These are phyloP conservation scores for Auxenochlorella pyrenoidosa DNA, from an alignment of 139 green algal genomes.

Conservation along the genomic window DNA sequence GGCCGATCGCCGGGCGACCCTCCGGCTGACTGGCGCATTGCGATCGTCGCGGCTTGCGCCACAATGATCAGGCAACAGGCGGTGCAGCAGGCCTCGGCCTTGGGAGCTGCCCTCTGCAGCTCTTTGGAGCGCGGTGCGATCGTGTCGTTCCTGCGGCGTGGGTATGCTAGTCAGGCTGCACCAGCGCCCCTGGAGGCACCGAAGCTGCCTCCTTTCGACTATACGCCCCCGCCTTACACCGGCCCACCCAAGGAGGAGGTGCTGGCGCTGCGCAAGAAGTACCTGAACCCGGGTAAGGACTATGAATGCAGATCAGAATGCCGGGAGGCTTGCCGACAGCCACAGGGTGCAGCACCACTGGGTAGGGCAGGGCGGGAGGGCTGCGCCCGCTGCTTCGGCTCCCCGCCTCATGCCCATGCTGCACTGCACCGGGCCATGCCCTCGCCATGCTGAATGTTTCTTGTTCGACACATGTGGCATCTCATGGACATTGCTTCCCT, in stretches of 20 bases:
- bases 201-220: slow-evolving; percentile 64
- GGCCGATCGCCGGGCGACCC: too few relatives aligned
- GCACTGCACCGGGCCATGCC: too few relatives aligned
- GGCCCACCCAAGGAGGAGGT: slow-evolving; percentile 89
- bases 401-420: too few relatives aligned
- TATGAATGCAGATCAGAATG: too few relatives aligned
- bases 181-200: not conserved
- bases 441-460: too few relatives aligned
- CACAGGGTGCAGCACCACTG: not conserved
- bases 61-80: slow-evolving; percentile 3
- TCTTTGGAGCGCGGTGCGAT: not conserved
- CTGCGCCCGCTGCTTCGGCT: not conserved
- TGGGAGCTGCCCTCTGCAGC: not conserved
- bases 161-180: not conserved
- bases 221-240: slow-evolving; percentile 78
- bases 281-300: slow-evolving; percentile 82
- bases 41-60: not conserved
- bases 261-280: slow-evolving; percentile 74
- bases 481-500: too few relatives aligned
- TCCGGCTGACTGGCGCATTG: too few relatives aligned
- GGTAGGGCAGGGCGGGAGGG: not conserved
- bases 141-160: not conserved
- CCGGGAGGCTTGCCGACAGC: not conserved
- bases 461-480: too few relatives aligned
- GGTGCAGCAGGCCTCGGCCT: not conserved